Conservation (phyloP, 345 rosid species). For the Linum tenue region DNA sequence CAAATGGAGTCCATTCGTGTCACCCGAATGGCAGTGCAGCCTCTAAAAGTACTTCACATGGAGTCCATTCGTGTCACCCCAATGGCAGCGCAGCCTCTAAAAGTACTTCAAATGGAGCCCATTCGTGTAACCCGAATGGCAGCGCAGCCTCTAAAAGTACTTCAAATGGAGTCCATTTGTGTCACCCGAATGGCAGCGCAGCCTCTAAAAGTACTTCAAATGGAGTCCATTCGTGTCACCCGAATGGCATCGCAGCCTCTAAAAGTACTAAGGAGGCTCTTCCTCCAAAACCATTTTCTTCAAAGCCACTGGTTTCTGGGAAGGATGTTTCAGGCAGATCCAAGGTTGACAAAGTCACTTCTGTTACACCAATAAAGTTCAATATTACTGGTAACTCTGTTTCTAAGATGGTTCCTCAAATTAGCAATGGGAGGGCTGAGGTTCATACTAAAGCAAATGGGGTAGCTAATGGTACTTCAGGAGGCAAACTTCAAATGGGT, state of each 20-base stretch:
- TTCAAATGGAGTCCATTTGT: background rate
- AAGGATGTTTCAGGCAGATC: constrained; percentile 30
- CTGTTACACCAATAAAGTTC: constrained; percentile 44
- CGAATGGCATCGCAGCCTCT: constrained; percentile 23
- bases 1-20: background rate
- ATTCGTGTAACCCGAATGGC: background rate
- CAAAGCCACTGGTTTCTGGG: constrained; percentile 25
- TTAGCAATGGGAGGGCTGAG: constrained; percentile 38
- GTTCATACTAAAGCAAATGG: constrained; percentile 30
- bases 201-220: constrained; percentile 23
- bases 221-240: background rate
- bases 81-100: constrained; percentile 29
- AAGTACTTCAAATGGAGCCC: constrained; percentile 7
- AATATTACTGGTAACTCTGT: constrained; percentile 44
- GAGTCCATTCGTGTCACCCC: background rate
- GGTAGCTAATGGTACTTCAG: constrained; percentile 29
- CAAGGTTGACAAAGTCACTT: constrained; percentile 49
- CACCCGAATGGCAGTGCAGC: constrained; percentile 19
- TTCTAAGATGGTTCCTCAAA: constrained; percentile 37
- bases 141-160: constrained; percentile 31
- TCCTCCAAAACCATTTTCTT: constrained; percentile 26
- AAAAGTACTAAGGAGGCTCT: constrained; percentile 28
- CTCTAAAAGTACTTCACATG: constrained; percentile 19
- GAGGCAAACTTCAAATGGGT: constrained; percentile 20
- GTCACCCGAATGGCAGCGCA: constrained; percentile 15